A percentile compares a stretch with the other conserved stretches of the same genome.
Conservation (phyloP, 75 land plant genomes). For the Pinus albicaulis region DNA sequence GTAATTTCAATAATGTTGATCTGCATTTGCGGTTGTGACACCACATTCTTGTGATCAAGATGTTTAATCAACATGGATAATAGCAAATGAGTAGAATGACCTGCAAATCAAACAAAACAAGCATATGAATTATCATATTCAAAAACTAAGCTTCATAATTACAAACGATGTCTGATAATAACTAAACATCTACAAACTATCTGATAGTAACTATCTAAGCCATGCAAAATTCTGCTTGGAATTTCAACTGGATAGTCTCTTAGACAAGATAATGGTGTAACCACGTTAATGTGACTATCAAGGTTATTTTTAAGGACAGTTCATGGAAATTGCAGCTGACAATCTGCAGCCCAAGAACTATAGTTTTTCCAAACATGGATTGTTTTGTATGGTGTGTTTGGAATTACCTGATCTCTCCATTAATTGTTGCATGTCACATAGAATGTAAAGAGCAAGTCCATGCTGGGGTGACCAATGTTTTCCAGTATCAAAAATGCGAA, state of each 20-base stretch:
- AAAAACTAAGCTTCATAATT: neutral
- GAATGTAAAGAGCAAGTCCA: conserved; percentile 75
- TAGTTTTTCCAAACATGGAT: neutral
- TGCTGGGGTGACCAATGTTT: conserved; percentile 65
- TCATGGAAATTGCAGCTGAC: too few species aligned
- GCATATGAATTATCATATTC: neutral
- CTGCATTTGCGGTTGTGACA: conserved; percentile 72
- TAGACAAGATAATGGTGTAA: neutral
- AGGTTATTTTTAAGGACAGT: neutral
- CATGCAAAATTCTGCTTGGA: neutral
- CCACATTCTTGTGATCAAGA: conserved; percentile 83
- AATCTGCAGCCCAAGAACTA: too few species aligned
- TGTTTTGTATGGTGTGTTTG: neutral
- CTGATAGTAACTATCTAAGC: neutral
- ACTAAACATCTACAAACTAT: neutral
- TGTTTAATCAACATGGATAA: conserved; percentile 78
- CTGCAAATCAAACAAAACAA: conserved; percentile 23
- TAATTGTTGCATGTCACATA: conserved; percentile 63
- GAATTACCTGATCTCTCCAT: conserved; percentile 75
- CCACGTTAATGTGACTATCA: neutral
- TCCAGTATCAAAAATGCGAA: conserved; percentile 77
- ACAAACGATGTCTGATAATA: neutral
- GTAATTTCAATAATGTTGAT: conserved; percentile 70
- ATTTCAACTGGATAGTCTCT: neutral
- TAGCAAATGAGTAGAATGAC: conserved; percentile 58